Conservation (phyloP, 768 basidiomycete genomes). For the Amanita thiersii region DNA sequence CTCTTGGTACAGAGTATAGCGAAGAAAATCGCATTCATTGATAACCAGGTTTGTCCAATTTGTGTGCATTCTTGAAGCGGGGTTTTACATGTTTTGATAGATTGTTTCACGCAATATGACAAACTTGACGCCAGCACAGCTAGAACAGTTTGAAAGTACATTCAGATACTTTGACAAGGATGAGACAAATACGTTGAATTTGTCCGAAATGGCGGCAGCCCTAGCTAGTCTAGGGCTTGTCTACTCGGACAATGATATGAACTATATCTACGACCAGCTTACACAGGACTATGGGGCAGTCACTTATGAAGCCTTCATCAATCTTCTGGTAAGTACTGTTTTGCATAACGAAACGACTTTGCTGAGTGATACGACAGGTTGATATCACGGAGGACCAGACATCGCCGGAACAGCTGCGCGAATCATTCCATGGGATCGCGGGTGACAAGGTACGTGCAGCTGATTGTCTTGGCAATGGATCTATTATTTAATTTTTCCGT, state of each 20-base stretch:
- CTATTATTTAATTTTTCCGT: slow-evolving; percentile 18
- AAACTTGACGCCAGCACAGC: slow-evolving; percentile 89
- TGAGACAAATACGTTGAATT: slow-evolving; percentile 77
- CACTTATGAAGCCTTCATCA: slow-evolving; percentile 90
- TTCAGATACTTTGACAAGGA: slow-evolving; percentile 98
- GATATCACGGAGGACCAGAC: slow-evolving; percentile 96
- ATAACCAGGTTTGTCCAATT: slow-evolving; percentile 69
- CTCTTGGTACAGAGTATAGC: slow-evolving; percentile 71
- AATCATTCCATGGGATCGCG: slow-evolving; percentile 89
- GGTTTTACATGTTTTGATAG: slow-evolving; percentile 28
- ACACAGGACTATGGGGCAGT: slow-evolving; percentile 79
- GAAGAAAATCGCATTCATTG: slow-evolving; percentile 92
- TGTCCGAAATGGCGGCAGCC: slow-evolving; percentile 88
- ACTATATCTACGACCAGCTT: slow-evolving; percentile 74
- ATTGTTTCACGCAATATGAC: slow-evolving; percentile 92
- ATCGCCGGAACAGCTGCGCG: slow-evolving; percentile 83
- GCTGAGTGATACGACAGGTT: slow-evolving; percentile 42
- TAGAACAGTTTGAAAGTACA: slow-evolving; percentile 95
- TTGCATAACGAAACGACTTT: slow-evolving; percentile 2
- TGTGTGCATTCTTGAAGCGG: not conserved
- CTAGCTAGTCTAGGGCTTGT: slow-evolving; percentile 91
- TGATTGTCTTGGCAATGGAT: too few relatives aligned
- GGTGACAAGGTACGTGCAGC: slow-evolving; percentile 69
- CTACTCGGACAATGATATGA: slow-evolving; percentile 88
- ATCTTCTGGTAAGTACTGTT: slow-evolving; percentile 63